Evolutionary conservation across 2,329 filamentous ascomycete species (phyloP).

Genomic region (Aureobasidium pullulans): DNA sequence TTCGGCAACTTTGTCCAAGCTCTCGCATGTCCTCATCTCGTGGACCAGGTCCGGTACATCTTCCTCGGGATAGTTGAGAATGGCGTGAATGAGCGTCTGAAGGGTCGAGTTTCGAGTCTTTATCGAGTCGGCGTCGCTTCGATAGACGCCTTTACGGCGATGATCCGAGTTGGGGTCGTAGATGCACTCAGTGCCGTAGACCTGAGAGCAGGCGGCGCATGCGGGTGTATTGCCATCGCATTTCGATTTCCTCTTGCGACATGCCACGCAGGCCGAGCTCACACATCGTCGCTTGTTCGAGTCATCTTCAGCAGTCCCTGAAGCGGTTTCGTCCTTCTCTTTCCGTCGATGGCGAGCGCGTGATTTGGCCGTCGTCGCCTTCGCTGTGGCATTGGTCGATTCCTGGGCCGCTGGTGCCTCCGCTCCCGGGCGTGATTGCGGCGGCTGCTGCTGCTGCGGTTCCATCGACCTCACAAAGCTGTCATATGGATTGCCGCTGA

Average conservation of each 20-base stretch:
- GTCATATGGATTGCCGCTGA: neutral
- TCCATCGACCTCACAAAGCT: slow-evolving; percentile 3
- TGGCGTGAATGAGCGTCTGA: slow-evolving; percentile 86
- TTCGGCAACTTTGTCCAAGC: slow-evolving; percentile 56
- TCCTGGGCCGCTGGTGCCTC: neutral
- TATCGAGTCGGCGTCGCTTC: slow-evolving; percentile 81
- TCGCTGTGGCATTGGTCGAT: neutral
- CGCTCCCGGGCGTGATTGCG: neutral
- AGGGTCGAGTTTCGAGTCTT: slow-evolving; percentile 83
- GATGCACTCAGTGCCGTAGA: slow-evolving; percentile 83
- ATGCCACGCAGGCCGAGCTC: slow-evolving; percentile 29
- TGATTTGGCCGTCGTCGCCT: neutral
- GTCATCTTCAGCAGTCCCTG: slow-evolving; percentile 27
- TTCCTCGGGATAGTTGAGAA: slow-evolving; percentile 84
- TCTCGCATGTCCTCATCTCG: slow-evolving; percentile 81
- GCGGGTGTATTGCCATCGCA: slow-evolving; percentile 88
- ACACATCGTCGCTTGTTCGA: slow-evolving; percentile 36
- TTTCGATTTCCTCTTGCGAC: slow-evolving; percentile 34
- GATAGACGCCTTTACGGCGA: slow-evolving; percentile 92
- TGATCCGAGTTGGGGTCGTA: slow-evolving; percentile 97
- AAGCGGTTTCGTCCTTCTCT: slow-evolving; percentile 16
- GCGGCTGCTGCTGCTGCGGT: neutral
- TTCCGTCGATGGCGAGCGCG: slow-evolving; percentile 14
- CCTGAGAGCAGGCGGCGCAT: slow-evolving; percentile 91
- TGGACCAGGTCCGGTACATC: slow-evolving; percentile 75